Evolutionary conservation across 1,284 basidiomycete species (phyloP).

Genomic region (Ustilago trichophora): DNA sequence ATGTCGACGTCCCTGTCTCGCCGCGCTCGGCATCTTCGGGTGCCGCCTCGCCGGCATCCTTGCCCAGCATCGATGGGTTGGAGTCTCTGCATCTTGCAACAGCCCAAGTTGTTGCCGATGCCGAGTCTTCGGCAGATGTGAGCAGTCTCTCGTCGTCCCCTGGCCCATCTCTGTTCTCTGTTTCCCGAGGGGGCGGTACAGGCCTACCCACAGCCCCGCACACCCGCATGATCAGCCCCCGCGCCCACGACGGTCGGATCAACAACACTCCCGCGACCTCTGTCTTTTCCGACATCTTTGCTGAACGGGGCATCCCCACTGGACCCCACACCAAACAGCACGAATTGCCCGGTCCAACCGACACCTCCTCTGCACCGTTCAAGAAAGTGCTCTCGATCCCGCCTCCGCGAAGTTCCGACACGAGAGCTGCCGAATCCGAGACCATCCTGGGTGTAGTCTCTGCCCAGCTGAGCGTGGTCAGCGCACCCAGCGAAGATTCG

Average conservation of each 20-base stretch:
- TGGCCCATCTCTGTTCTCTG: conserved; percentile 12
- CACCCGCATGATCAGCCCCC: conserved; percentile 21
- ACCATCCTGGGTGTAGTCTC: conserved; percentile 56
- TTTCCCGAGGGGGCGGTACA: neutral
- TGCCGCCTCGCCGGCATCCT: conserved; percentile 1
- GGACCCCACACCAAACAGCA: conserved; percentile 8
- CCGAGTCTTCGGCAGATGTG: too few species aligned
- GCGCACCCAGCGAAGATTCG: conserved; percentile 15
- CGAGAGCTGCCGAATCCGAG: conserved; percentile 28
- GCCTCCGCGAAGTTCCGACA: conserved; percentile 13
- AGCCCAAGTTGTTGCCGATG: neutral
- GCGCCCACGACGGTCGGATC: conserved; percentile 21
- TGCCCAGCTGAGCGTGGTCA: conserved; percentile 32
- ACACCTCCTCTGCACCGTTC: conserved; percentile 39
- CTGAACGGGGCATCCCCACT: conserved; percentile 18
- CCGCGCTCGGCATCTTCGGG: conserved; percentile 3
- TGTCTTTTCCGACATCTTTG: conserved; percentile 38
- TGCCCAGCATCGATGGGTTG: neutral
- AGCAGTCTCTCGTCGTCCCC: conserved; percentile 19
- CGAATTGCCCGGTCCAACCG: conserved; percentile 51
- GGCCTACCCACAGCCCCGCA: conserved; percentile 9
- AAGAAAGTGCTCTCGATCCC: conserved; percentile 48
- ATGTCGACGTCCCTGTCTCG: neutral
- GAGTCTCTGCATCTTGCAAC: conserved; percentile 16
- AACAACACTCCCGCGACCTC: conserved; percentile 48